Conservation (phyloP, 371 early-diverging fungal genomes). For the Vairimorpha apis region DNA sequence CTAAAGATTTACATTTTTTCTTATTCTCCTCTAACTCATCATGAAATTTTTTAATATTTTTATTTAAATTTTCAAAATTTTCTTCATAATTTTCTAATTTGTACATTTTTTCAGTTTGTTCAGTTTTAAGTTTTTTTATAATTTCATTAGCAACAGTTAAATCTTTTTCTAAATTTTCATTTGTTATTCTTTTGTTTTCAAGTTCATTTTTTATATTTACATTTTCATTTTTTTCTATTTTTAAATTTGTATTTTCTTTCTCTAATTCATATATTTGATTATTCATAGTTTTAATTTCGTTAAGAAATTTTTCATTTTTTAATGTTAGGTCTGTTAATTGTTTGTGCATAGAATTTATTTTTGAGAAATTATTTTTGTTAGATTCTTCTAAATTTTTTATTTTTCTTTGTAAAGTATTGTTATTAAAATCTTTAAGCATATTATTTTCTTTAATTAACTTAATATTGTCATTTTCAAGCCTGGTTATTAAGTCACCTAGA, state of each 20-base stretch:
- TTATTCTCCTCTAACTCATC: slow-evolving; percentile 42
- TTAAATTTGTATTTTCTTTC: slow-evolving; percentile 46
- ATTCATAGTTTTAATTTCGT: slow-evolving; percentile 28
- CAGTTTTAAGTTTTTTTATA: slow-evolving; percentile 50
- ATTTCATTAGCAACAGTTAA: slow-evolving; percentile 57
- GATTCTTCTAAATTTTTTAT: slow-evolving; percentile 40
- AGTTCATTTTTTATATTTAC: neutral
- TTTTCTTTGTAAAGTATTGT: slow-evolving; percentile 31
- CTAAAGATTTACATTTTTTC: slow-evolving; percentile 44
- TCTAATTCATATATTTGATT: slow-evolving; percentile 37
- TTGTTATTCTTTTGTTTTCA: slow-evolving; percentile 39
- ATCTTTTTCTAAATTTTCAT: slow-evolving; percentile 49
- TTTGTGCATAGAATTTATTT: slow-evolving; percentile 36
- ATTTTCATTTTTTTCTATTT: slow-evolving; percentile 43
- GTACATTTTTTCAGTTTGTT: slow-evolving; percentile 49
- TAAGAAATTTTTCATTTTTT: neutral
- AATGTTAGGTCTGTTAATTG: slow-evolving; percentile 24
- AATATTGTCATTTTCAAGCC: slow-evolving; percentile 58
- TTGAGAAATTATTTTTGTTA: slow-evolving; percentile 13
- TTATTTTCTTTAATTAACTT: slow-evolving; percentile 58
- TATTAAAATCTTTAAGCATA: slow-evolving; percentile 50
- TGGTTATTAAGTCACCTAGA: slow-evolving; percentile 54
- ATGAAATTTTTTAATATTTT: slow-evolving; percentile 32
- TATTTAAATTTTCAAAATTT: neutral
- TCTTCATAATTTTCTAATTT: slow-evolving; percentile 21